Base-by-base conservation (phyloP, 768 basidiomycete genomes). In the Pisolithus marmoratus region DNA sequence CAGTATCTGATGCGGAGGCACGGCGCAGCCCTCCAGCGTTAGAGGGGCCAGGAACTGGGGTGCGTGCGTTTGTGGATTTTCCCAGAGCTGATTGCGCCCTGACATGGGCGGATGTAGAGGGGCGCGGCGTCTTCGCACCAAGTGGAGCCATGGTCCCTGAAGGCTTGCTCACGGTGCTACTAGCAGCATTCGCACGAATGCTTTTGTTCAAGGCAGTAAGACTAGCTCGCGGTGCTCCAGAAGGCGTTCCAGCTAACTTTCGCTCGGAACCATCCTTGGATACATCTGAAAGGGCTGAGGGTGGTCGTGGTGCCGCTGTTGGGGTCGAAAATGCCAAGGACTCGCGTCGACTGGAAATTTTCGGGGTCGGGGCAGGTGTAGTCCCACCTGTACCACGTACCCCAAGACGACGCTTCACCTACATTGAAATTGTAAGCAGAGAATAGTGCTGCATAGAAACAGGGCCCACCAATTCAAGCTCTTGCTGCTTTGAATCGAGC, bases 401-500 rank as follows among this genome's bases (percentile, higher is more conserved):
- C 20, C 79, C 79, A 19, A 79, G 64, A 44, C 77, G 78, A 42
- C 87, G 76, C 65, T 90, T 90, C 36, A 85, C 69, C 85, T 86
- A 58, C 31, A 48, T 38, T 9, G 23, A 52, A 19, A 24, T 37
- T n/a, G 36, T 23, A 60, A 22, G 38, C 43, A 11, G 26, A 19
- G 37, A 26, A 17, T 54, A 1, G 5, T 53, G 22, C 17, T n/a
- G n/a, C 8, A 9, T 27, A 37, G 14, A 38, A 60, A 50, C 19
- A 26, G 40, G n/a, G 75, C 81, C 49, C 53, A 96, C 94, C 67
- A 94, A 63, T 64, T 95, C 92, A 37, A 96, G 72, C 66, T 95
- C 94, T 66, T 94, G 92, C 61, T 96, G 94, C 70, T 96, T 96
- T 23, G 91, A 85, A 67, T 94, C 91, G 49, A 96, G 70, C 0